phyloP scores from a whole-genome alignment of 2,329 filamentous ascomycete genomes.

The Fusarium goolgardi region DNA sequence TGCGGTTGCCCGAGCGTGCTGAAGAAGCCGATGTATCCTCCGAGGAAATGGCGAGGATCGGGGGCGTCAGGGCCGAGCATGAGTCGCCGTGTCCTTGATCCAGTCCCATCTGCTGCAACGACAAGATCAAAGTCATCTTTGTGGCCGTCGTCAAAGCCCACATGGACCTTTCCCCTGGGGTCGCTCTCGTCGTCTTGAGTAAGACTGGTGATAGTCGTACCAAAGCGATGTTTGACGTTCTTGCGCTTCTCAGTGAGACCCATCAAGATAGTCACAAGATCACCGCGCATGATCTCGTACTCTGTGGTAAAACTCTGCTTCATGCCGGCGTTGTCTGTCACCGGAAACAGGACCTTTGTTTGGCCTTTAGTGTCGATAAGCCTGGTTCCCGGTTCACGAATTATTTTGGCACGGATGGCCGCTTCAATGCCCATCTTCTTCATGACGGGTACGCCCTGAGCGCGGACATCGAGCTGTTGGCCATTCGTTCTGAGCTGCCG shows the following conservation, averaged over 20 bases:
- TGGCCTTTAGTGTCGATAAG: constrained; percentile 1
- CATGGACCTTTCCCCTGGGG: constrained; percentile 15
- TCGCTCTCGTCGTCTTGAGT: constrained; percentile 11
- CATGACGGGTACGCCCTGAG: constrained; percentile 18
- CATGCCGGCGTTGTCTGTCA: background rate
- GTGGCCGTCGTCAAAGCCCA: background rate
- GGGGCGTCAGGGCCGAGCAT: constrained; percentile 30
- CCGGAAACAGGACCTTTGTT: background rate
- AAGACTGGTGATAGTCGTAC: constrained; percentile 5
- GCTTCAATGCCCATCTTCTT: constrained; percentile 31
- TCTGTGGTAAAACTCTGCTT: constrained; percentile 11
- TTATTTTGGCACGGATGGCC: constrained; percentile 5
- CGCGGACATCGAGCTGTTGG: constrained; percentile 21
- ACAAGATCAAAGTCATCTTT: constrained; percentile 22
- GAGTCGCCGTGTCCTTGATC: constrained; percentile 17
- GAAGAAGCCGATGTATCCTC: constrained; percentile 37
- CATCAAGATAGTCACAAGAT: constrained; percentile 9
- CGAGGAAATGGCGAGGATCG: constrained; percentile 21
- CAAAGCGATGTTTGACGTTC: constrained; percentile 16
- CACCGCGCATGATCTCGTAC: constrained; percentile 16
- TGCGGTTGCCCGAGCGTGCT: background rate
- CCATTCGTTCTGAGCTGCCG: background rate
- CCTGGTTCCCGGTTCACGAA: constrained; percentile 4
- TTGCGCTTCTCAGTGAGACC: constrained; percentile 5
- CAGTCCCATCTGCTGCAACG: constrained; percentile 19